phyloP scores from a whole-genome alignment of 2,329 filamentous ascomycete species.

The Botrytis hyacinthi region DNA sequence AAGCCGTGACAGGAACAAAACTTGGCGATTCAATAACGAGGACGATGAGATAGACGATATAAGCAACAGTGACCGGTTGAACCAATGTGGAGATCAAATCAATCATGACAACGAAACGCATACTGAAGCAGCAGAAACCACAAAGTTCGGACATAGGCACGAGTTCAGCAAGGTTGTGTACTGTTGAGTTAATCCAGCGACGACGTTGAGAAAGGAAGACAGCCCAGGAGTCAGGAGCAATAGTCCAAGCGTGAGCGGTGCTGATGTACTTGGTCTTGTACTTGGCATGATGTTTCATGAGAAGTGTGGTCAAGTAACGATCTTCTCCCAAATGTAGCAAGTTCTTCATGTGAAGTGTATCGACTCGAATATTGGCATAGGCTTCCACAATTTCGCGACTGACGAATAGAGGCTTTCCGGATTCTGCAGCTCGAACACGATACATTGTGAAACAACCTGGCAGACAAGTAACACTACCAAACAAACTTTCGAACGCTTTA shows the following conservation, averaged over 20 bases:
- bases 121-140: constrained; percentile 99
- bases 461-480: constrained; percentile 94
- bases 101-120: constrained; percentile 96
- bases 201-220: constrained; percentile 98
- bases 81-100: constrained; percentile 90
- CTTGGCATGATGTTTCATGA: constrained; percentile 86
- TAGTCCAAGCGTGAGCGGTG: constrained; percentile 90
- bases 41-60: constrained; percentile 86
- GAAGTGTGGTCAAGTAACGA: constrained; percentile 91
- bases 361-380: constrained; percentile 91
- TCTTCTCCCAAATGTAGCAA: constrained; percentile 94
- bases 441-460: constrained; percentile 99
- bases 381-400: constrained; percentile 85
- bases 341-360: constrained; percentile 99
- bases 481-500: constrained; percentile 96
- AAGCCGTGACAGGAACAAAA: constrained; percentile 77
- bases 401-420: constrained; percentile 93
- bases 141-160: constrained; percentile 92
- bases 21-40: constrained; percentile 60
- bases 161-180: constrained; percentile 95
- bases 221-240: constrained; percentile 88
- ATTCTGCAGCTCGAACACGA: constrained; percentile 89
- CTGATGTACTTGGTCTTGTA: constrained; percentile 99
- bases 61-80: constrained; percentile 86
- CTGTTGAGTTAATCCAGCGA: constrained; percentile 99